phyloP scores from a whole-genome alignment of 169 alveolate species.

The Plasmodium vinckei region DNA sequence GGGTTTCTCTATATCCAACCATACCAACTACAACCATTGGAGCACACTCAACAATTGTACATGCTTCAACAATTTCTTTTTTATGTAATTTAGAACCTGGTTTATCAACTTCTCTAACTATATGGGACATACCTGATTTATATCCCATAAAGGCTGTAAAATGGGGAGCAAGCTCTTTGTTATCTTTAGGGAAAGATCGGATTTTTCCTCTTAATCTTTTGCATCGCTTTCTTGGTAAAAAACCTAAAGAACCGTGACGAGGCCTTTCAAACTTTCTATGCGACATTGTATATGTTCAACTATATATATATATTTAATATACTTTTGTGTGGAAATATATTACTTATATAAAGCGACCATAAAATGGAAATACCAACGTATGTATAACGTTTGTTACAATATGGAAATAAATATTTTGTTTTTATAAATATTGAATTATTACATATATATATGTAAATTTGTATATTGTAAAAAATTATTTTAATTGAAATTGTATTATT shows the following conservation, averaged over 20 bases:
- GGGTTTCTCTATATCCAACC: conserved; percentile 99
- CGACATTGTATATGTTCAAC: conserved; percentile 92
- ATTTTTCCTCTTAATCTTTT: conserved; percentile 92
- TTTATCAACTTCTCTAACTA: conserved; percentile 98
- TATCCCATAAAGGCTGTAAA: conserved; percentile 99
- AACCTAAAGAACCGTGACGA: conserved; percentile 99
- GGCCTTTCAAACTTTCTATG: conserved; percentile 99
- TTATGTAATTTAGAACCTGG: conserved; percentile 98
- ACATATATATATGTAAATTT: background rate
- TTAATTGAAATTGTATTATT: too few species aligned
- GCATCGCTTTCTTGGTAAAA: conserved; percentile 98
- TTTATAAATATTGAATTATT: background rate
- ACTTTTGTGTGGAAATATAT: background rate
- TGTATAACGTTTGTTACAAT: background rate
- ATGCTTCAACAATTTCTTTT: conserved; percentile 99
- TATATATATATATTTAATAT: background rate
- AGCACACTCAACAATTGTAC: conserved; percentile 98
- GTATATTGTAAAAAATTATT: too few species aligned
- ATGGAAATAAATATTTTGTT: background rate
- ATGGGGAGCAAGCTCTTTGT: conserved; percentile 95
- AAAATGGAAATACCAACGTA: background rate
- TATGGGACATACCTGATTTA: conserved; percentile 99
- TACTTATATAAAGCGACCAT: background rate
- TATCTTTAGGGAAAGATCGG: conserved; percentile 98
- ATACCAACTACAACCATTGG: conserved; percentile 99